Evolutionary conservation across 441 rosid species (phyloP), one percentile per base, ranked within the genome.

Genomic region (Sinapis alba): DNA sequence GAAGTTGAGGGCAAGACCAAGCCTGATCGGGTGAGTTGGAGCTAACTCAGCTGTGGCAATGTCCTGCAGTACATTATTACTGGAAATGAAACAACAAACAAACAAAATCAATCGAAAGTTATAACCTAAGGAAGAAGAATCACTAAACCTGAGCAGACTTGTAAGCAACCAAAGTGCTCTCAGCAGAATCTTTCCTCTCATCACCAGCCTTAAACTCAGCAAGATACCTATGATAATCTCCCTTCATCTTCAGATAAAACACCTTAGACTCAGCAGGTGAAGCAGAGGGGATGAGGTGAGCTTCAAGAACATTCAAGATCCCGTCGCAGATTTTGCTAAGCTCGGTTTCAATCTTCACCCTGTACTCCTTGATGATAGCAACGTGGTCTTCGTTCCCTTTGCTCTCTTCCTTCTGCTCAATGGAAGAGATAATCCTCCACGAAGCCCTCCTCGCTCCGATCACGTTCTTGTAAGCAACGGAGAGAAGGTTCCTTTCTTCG

Each of bases 141-240:
- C 15, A 70, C 74, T 32, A 41, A 51, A 80, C 97, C 89, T 90
- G 95, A 82, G 97, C 97, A 60, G 97, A 87, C 67, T 92, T 92
- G 84, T 92, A 92, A 54, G 97, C 92, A 87, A 90, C 69, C 83
- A 91, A 77, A 27, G 97, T 91, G 84, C 92, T 91, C 83, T 91
- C 97, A 32, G 97, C 95, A 76, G 93, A 90, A 62, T 90, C 96
- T 83, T 92, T 92, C 83, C 97, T 88, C 83, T 92, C 97, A n/a
- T 90, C 80, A 1, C 93, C 87, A 24, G 96, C 84, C 84, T 92
- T 92, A 70, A 92, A 92, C 89, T 92, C 97, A 1, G 97, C 97
- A 62, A 92, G 88, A 72, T 92, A 92, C 85, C 96, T 87, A 54
- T 92, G 92, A 60, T 92, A 92, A 58, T 92, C 97, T 60, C 97